These are phyloP conservation scores for Ilyonectria mors-panacis DNA, from an alignment of 2,329 filamentous ascomycete genomes.

Conservation along the genomic window DNA sequence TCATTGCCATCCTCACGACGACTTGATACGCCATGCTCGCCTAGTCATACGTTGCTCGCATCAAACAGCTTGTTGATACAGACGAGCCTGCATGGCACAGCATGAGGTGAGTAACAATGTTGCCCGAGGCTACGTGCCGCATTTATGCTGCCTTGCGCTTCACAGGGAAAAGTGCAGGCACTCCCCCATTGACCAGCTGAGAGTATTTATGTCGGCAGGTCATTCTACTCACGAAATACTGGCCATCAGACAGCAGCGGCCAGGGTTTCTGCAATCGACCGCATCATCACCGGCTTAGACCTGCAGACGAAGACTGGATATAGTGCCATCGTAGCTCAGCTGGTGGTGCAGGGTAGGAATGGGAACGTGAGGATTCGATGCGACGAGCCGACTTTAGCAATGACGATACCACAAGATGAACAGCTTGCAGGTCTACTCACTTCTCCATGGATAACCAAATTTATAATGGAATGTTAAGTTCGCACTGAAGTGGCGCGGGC, in stretches of 20 bases:
- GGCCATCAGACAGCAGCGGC: background rate
- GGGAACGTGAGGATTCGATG: slow-evolving; percentile 27
- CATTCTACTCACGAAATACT: slow-evolving; percentile 8
- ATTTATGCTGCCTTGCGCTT: background rate
- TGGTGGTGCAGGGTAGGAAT: slow-evolving; percentile 36
- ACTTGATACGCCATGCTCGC: background rate
- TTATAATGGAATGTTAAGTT: background rate
- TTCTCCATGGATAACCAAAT: background rate
- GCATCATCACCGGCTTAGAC: slow-evolving; percentile 6
- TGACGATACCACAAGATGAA: slow-evolving; percentile 3
- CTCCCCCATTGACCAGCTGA: background rate
- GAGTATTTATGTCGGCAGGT: slow-evolving; percentile 2
- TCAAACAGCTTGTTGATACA: background rate
- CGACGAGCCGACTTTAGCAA: slow-evolving; percentile 13
- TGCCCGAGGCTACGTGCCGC: background rate
- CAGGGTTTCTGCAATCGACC: background rate
- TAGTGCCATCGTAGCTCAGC: background rate
- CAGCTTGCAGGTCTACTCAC: background rate
- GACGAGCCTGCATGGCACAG: background rate
- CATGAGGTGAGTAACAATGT: background rate
- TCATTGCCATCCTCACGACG: slow-evolving; percentile 1
- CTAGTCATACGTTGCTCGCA: background rate
- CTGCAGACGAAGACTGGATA: slow-evolving; percentile 12
- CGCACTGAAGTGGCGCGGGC: background rate
- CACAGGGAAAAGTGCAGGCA: background rate